Evolutionary conservation across 805 yeast genomes (phyloP).

Genomic region (Metschnikowia lunata): DNA sequence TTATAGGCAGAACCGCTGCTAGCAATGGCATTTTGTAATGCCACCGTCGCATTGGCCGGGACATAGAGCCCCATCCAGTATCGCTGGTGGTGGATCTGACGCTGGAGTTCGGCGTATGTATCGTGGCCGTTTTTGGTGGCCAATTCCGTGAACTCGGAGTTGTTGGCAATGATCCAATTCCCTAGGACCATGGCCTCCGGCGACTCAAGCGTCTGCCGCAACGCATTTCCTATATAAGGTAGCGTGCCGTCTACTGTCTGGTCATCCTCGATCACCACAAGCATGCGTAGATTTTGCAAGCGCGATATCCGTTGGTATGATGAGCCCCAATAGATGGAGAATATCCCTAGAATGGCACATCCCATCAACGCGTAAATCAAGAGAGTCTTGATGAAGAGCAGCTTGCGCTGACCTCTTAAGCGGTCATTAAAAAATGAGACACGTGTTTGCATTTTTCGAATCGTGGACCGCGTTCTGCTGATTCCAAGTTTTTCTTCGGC

Average conservation of each 20-base stretch:
- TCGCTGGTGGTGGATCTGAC: slow-evolving; percentile 48
- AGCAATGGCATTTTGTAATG: slow-evolving; percentile 37
- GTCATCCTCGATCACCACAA: slow-evolving; percentile 38
- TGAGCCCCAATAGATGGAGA: slow-evolving; percentile 50
- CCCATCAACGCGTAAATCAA: slow-evolving; percentile 30
- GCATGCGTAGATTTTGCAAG: slow-evolving; percentile 30
- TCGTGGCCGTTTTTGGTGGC: slow-evolving; percentile 25
- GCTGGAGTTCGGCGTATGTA: slow-evolving; percentile 35
- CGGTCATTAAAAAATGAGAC: slow-evolving; percentile 31
- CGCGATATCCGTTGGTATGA: slow-evolving; percentile 29
- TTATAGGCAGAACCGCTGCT: slow-evolving; percentile 28
- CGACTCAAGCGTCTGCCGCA: slow-evolving; percentile 11
- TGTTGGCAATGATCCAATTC: slow-evolving; percentile 34
- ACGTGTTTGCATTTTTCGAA: slow-evolving; percentile 23
- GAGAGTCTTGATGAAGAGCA: slow-evolving; percentile 16
- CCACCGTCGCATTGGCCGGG: slow-evolving; percentile 41
- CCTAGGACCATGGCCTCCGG: slow-evolving; percentile 23
- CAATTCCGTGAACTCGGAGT: slow-evolving; percentile 22
- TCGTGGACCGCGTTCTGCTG: slow-evolving; percentile 8
- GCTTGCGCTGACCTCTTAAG: slow-evolving; percentile 19
- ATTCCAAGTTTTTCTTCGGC: slow-evolving; percentile 3
- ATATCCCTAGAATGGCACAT: slow-evolving; percentile 31
- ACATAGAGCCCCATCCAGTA: slow-evolving; percentile 66
- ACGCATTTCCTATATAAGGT: slow-evolving; percentile 29
- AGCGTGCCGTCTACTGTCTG: slow-evolving; percentile 17